Percentiles rank a stretch among this genome's conserved stretches.
Evolutionary conservation across 805 yeast genomes (phyloP).

Genomic region (Naumovozyma castellii): DNA sequence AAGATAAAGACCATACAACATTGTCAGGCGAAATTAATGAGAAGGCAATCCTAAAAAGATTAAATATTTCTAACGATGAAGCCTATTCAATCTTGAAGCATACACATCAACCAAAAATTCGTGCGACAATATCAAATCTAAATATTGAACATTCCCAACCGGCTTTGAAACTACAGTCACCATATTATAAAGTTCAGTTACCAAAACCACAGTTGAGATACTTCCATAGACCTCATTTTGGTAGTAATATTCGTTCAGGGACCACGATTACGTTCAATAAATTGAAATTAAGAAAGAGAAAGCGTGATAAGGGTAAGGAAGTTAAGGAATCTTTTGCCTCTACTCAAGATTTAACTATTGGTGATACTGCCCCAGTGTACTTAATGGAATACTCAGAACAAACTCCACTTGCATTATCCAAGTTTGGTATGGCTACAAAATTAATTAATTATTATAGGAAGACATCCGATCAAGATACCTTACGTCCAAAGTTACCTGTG

Average conservation of each 20-base stretch:
- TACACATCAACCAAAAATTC: constrained; percentile 82
- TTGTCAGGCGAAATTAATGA: constrained; percentile 40
- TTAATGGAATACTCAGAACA: constrained; percentile 88
- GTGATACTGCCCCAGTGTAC: constrained; percentile 72
- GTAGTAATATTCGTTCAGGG: constrained; percentile 57
- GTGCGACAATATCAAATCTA: constrained; percentile 85
- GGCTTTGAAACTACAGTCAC: constrained; percentile 78
- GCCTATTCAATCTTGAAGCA: constrained; percentile 74
- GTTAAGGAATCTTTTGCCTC: constrained; percentile 61
- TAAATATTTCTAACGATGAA: constrained; percentile 80
- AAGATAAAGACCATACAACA: constrained; percentile 5
- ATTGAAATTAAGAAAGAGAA: constrained; percentile 68
- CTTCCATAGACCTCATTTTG: constrained; percentile 72
- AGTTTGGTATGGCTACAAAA: constrained; percentile 93
- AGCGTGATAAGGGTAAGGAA: constrained; percentile 80
- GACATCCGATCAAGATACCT: constrained; percentile 64
- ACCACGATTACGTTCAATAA: constrained; percentile 67
- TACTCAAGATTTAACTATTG: constrained; percentile 68
- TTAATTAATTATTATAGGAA: constrained; percentile 88
- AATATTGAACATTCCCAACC: constrained; percentile 87
- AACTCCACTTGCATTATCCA: constrained; percentile 68
- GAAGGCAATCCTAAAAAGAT: constrained; percentile 46
- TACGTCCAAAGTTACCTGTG: constrained; percentile 76
- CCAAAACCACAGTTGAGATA: constrained; percentile 59
- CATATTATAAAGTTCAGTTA: constrained; percentile 75